These are phyloP conservation scores for Colletotrichum acutatum DNA, from an alignment of 2,329 filamentous ascomycete genomes.

Conservation along the genomic window DNA sequence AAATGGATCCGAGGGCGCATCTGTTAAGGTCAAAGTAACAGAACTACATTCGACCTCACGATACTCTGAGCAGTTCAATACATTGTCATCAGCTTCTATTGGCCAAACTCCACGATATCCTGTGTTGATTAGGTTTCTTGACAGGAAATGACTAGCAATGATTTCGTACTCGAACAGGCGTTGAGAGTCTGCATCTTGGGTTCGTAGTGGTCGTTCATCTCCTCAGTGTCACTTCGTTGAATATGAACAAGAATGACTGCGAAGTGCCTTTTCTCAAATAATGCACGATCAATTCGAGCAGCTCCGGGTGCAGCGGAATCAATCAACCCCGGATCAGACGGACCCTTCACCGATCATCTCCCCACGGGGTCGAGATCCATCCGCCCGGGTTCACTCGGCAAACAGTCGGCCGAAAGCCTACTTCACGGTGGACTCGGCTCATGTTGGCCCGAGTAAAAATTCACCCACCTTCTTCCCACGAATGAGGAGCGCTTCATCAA, in stretches of 20 bases:
- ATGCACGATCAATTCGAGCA: not conserved
- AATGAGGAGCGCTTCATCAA: not conserved
- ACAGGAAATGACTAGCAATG: no score
- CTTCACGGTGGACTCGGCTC: not conserved
- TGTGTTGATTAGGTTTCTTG: no score
- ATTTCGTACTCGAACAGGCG: no score
- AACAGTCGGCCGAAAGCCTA: constrained; percentile 10
- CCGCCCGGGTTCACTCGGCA: not conserved
- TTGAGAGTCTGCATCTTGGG: no score
- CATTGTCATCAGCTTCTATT: not conserved
- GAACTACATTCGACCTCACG: not conserved
- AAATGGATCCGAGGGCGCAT: not conserved
- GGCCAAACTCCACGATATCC: no score
- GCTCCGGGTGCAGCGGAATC: not conserved
- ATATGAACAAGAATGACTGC: no score
- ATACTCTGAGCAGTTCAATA: not conserved
- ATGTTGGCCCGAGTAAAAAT: constrained; percentile 1
- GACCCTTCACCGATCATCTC: not conserved
- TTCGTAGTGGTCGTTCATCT: not conserved
- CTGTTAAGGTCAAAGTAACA: not conserved
- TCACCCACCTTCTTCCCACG: constrained; percentile 2
- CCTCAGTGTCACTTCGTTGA: no score
- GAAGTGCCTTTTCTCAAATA: not conserved
- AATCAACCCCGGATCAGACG: constrained; percentile 11
- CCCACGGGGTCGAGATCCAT: not conserved